phyloP scores from a whole-genome alignment of 2,329 filamentous ascomycete genomes.

The Aspergillus clavatus region DNA sequence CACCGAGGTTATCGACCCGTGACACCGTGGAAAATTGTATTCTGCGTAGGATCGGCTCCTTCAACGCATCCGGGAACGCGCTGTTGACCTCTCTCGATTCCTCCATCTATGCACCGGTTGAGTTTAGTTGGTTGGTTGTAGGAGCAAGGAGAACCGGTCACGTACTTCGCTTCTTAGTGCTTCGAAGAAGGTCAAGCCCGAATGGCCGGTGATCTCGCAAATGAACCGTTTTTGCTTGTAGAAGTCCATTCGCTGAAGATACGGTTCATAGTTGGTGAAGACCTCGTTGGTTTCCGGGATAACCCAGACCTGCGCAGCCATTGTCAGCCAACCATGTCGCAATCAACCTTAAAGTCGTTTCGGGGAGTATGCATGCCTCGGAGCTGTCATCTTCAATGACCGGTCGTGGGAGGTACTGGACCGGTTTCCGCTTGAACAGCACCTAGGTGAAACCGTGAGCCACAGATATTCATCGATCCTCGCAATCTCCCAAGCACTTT shows the following conservation, averaged over 20 bases:
- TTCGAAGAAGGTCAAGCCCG: conserved; percentile 85
- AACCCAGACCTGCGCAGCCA: conserved; percentile 69
- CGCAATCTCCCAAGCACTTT: background rate
- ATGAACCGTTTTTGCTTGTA: conserved; percentile 93
- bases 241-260: conserved; percentile 81
- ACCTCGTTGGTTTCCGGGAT: conserved; percentile 87
- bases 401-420: conserved; percentile 70
- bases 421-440: conserved; percentile 91
- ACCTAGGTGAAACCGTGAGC: conserved; percentile 56
- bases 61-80: conserved; percentile 84
- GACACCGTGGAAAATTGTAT: conserved; percentile 88
- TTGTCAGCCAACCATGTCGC: conserved; percentile 8
- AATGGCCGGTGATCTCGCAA: conserved; percentile 92
- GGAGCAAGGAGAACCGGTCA: conserved; percentile 15
- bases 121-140: conserved; percentile 4
- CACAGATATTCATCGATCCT: background rate
- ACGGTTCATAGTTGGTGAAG: conserved; percentile 83
- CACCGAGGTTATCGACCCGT: conserved; percentile 76
- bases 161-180: conserved; percentile 85
- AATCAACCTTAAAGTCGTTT: conserved; percentile 4
- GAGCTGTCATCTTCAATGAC: conserved; percentile 72
- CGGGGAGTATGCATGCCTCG: conserved; percentile 58
- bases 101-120: conserved; percentile 50
- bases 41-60: conserved; percentile 81
- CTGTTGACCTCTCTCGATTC: conserved; percentile 86